phyloP scores from a whole-genome alignment of 345 rosid genomes.

The Corchorus capsularis region DNA sequence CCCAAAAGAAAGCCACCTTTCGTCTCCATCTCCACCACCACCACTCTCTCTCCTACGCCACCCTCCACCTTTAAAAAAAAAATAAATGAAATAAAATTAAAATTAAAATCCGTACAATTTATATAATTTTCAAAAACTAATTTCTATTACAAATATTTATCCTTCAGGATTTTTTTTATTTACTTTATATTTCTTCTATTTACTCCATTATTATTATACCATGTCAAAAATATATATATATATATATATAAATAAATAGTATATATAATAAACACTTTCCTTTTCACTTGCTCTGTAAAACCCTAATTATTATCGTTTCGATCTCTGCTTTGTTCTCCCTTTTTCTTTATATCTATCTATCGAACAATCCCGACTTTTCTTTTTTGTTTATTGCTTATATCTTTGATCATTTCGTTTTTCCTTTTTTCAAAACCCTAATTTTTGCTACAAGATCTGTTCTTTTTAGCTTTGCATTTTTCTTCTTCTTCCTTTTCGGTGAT shows the following conservation, averaged over 20 bases:
- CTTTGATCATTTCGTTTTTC: neutral
- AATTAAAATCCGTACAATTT: too few relatives aligned
- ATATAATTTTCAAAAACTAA: too few relatives aligned
- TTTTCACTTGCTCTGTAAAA: constrained; percentile 33
- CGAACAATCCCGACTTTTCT: neutral
- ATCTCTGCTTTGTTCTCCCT: neutral
- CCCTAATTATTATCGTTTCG: constrained; percentile 35
- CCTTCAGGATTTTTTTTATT: too few relatives aligned
- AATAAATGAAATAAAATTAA: too few relatives aligned
- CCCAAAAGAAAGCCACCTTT: too few relatives aligned
- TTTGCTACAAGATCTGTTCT: constrained; percentile 19
- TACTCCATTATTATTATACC: too few relatives aligned
- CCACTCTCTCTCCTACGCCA: too few relatives aligned
- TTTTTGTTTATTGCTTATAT: neutral
- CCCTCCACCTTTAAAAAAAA: too few relatives aligned
- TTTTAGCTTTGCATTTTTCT: neutral
- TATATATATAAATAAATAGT: neutral
- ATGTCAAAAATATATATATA: too few relatives aligned
- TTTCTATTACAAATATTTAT: too few relatives aligned
- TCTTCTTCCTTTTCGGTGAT: neutral
- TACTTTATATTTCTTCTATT: too few relatives aligned
- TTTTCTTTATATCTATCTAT: neutral
- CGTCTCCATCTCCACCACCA: too few relatives aligned
- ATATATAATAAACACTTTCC: neutral
- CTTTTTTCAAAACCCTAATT: constrained; percentile 7